Evolutionary conservation across 2,329 filamentous ascomycete genomes (phyloP).

Genomic region (Fusarium luffae): DNA sequence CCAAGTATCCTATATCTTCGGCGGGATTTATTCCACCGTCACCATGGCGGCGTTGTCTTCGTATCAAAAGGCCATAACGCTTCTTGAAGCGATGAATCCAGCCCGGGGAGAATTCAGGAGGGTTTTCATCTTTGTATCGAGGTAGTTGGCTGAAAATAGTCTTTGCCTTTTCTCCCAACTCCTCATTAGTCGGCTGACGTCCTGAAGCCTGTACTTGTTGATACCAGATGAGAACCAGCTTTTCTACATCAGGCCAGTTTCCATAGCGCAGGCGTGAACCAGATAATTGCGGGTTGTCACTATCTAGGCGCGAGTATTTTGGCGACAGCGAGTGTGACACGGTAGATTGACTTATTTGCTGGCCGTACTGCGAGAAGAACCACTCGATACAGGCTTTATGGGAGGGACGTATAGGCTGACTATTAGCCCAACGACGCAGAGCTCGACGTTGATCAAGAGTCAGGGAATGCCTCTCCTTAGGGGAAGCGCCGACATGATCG

Average conservation of each 20-base stretch:
- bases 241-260: slow-evolving; percentile 73
- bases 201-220: slow-evolving; percentile 63
- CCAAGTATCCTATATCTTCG: slow-evolving; percentile 68
- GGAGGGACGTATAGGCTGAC: slow-evolving; percentile 65
- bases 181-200: slow-evolving; percentile 70
- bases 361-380: slow-evolving; percentile 68
- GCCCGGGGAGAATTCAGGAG: slow-evolving; percentile 71
- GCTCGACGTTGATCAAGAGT: slow-evolving; percentile 72
- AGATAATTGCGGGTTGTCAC: slow-evolving; percentile 68
- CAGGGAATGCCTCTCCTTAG: slow-evolving; percentile 67
- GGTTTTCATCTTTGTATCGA: slow-evolving; percentile 68
- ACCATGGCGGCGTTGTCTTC: slow-evolving; percentile 65
- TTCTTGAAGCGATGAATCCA: slow-evolving; percentile 75
- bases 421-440: slow-evolving; percentile 68
- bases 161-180: slow-evolving; percentile 71
- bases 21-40: slow-evolving; percentile 60
- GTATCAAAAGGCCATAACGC: slow-evolving; percentile 67
- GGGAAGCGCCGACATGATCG: slow-evolving; percentile 22
- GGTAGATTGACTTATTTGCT: slow-evolving; percentile 71
- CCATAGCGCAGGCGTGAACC: slow-evolving; percentile 71
- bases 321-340: slow-evolving; percentile 71
- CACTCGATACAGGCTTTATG: slow-evolving; percentile 73
- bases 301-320: slow-evolving; percentile 71
- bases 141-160: slow-evolving; percentile 67
- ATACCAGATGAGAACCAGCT: slow-evolving; percentile 67